phyloP scores from a whole-genome alignment of 2,329 filamentous ascomycete species.

The Colletotrichum salicis region DNA sequence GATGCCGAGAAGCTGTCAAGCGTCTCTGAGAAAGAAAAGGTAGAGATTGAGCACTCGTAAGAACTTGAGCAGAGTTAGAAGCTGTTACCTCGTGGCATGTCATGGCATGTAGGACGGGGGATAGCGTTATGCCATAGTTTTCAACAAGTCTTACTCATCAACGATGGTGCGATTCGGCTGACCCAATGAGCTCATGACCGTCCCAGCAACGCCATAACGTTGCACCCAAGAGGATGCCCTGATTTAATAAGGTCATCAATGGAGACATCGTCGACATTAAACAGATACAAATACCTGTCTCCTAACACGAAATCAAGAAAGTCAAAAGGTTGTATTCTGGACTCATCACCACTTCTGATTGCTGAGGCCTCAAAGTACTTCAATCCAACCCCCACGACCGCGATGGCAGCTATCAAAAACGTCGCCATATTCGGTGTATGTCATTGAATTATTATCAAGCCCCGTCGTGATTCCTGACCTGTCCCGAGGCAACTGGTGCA shows the following conservation, averaged over 20 bases:
- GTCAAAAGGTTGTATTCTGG: too few species aligned
- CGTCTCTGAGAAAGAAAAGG: not conserved
- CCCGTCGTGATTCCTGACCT: not conserved
- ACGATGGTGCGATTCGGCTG: not conserved
- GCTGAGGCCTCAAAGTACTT: too few species aligned
- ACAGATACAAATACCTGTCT: not conserved
- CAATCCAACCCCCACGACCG: too few species aligned
- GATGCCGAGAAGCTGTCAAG: not conserved
- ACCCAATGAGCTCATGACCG: not conserved
- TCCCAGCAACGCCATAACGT: not conserved
- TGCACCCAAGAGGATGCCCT: not conserved
- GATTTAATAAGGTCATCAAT: not conserved
- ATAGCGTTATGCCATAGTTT: not conserved
- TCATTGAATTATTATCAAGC: not conserved
- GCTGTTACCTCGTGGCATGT: not conserved
- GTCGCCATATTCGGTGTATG: constrained; percentile 19
- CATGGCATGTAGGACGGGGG: not conserved
- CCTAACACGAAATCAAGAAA: too few species aligned
- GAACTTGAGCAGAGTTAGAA: not conserved
- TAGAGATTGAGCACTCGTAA: not conserved
- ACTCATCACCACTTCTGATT: too few species aligned
- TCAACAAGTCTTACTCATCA: not conserved
- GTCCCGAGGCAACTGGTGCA: not conserved
- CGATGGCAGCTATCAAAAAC: constrained; percentile 3
- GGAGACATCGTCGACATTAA: too few species aligned